Evolutionary conservation across 2,329 filamentous ascomycete genomes (phyloP), one percentile per base, ranked within the genome.

Genomic region (Leptographium procerum): DNA sequence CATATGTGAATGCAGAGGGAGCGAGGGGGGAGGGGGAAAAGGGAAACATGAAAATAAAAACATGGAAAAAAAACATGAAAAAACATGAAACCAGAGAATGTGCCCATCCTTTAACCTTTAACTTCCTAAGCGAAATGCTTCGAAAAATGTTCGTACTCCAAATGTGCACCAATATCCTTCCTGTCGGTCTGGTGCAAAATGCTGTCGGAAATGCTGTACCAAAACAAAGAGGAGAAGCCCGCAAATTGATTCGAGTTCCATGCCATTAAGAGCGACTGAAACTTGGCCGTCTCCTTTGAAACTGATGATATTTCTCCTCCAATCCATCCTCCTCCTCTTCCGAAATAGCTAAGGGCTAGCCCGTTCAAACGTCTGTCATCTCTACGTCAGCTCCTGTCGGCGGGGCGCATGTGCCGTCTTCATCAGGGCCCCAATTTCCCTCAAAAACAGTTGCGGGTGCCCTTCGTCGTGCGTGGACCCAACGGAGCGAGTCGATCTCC

Each of bases 371-470:
- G 64, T 82, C 81, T 19, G 73, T 82, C 81, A 84, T 84, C 67
- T 82, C 80, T 5, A 79, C 81, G 62, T 84, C 81, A 43, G 70
- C 62, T 29, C 68, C 70, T 24, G 65, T 50, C 13, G 14, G 60
- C 52, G 24, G 59, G 53, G 50, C 59, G 24, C 43, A 57, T 59
- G 51, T 54, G 14, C 52, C 57, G 11, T 77, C 71, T 56, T 81
- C 77, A n/a, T 75, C 85, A 34, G 92, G 92, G 4, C 94, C 94
- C 88, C 91, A 99, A 69, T 89, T 94, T 62, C 94, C 94, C 73
- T 99, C 94, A 66, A 88, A 99, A 57, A 99, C 85, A 0, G 91
- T 96, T n/a, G 94, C 94, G 51, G 91, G 89, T 13, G 91, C 89
- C 58, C 87, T 85, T 58, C 91, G 85, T 62, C 91, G 85, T 55